Base-by-base conservation (phyloP, 1,284 basidiomycete species). In the Fomes fomentarius region DNA sequence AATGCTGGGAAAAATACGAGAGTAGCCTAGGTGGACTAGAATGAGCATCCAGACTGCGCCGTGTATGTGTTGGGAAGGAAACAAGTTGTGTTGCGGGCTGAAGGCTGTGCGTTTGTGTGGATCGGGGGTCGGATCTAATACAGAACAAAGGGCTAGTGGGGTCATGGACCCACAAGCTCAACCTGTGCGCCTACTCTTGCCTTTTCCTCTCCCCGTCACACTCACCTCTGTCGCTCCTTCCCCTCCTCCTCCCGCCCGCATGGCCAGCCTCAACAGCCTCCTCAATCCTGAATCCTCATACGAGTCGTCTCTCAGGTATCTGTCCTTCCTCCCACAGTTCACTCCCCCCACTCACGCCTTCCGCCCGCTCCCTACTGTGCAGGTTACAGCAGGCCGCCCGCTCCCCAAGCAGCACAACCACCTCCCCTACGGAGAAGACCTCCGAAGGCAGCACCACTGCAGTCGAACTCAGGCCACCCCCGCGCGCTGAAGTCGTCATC, bases 161-260 rank as follows among this genome's bases (percentile, higher is more conserved):
- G 61, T 59, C 59, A 56, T 70, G 71, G 69, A 72, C 71, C 69
- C 69, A 71, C 71, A 72, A 67, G 63, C 60, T 65, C 65, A 68
- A 70, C 69, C 58, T 64, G 56, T 58, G 61, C 64, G 62, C 66
- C 64, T 67, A 66, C 62, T 61, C 61, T 65, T 65, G 62, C 63
- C 67, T 66, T 67, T 63, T 67, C 57, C 58, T 65, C 66, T 61
- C 59, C 59, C 59, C 54, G 56, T 54, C 60, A 57, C 66, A 59
- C 56, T 52, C 61, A 45, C 56, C 33, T 42, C 38, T 35, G 55
- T 33, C 56, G 52, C 55, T 50, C 58, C 55, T 46, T 50, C 47
- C 50, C 47, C 47, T 52, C 40, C 51, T 50, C 54, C 57, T 50
- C 42, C 59, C 49, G 26, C 47, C 47, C 54, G 51, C 43, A 69